Percentiles rank a stretch among this genome's conserved stretches.
Conservation (phyloP, 768 basidiomycete species). For the Boletus bicolor region DNA sequence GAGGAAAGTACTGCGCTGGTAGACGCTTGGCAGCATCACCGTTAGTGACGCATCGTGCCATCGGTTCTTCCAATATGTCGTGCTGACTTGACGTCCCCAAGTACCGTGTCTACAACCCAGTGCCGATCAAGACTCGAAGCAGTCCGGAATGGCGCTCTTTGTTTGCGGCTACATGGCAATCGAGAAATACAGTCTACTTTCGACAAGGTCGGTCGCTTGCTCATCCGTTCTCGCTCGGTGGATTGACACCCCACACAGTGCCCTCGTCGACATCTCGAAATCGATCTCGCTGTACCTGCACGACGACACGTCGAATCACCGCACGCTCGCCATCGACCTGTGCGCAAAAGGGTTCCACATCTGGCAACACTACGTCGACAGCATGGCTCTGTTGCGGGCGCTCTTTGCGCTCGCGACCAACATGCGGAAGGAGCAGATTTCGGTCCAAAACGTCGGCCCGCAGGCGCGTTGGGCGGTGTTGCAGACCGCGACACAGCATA, state of each 20-base stretch:
- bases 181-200: constrained; percentile 74
- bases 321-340: constrained; percentile 80
- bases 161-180: constrained; percentile 81
- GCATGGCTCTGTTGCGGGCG: constrained; percentile 81
- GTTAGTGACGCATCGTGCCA: constrained; percentile 37
- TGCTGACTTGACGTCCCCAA: constrained; percentile 27
- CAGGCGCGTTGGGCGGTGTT: constrained; percentile 84
- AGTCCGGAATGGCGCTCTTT: constrained; percentile 69
- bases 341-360: constrained; percentile 89
- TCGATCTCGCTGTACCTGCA: constrained; percentile 78
- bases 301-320: constrained; percentile 62
- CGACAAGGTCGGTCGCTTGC: constrained; percentile 51
- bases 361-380: constrained; percentile 93
- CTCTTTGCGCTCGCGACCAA: constrained; percentile 80
- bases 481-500: constrained; percentile 78
- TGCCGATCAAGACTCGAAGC: constrained; percentile 53
- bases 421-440: constrained; percentile 64
- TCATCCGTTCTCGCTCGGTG: neutral
- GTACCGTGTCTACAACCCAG: constrained; percentile 63
- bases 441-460: constrained; percentile 62
- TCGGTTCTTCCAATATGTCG: neutral
- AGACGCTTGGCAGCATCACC: constrained; percentile 60
- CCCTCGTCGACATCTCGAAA: constrained; percentile 79
- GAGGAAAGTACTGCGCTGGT: constrained; percentile 57
- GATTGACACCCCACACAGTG: constrained; percentile 39